These are phyloP conservation scores for Claviceps africana DNA, from an alignment of 2,329 filamentous ascomycete species.

Conservation along the genomic window DNA sequence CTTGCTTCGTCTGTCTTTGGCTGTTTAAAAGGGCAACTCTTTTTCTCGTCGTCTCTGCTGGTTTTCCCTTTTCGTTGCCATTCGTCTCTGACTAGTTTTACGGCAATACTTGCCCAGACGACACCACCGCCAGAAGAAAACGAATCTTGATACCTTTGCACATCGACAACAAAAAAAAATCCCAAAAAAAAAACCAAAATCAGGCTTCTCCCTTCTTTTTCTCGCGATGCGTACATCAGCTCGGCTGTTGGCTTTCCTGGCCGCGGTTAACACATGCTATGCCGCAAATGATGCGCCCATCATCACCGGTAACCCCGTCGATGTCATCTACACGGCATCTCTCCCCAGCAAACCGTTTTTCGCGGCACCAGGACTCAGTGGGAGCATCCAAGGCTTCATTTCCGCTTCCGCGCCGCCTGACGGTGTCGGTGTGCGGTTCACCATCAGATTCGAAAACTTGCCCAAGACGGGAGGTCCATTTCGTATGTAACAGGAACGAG, in stretches of 20 bases:
- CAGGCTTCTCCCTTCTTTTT: background rate
- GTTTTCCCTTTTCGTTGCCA: no score
- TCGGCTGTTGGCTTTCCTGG: background rate
- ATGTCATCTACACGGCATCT: conserved; percentile 38
- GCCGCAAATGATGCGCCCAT: conserved; percentile 31
- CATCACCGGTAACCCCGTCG: conserved; percentile 39
- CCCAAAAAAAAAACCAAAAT: background rate
- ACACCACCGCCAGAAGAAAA: no score
- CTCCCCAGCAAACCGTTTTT: conserved; percentile 41
- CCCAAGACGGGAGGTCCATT: conserved; percentile 46
- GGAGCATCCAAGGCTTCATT: conserved; percentile 35
- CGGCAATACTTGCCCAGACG: no score
- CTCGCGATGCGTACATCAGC: background rate
- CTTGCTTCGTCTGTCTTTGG: no score
- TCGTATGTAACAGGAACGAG: conserved; percentile 28
- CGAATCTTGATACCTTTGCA: no score
- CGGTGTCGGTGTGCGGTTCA: conserved; percentile 42
- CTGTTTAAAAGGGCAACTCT: no score
- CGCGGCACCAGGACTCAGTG: conserved; percentile 29
- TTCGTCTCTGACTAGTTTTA: no score
- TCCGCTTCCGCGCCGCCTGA: conserved; percentile 30
- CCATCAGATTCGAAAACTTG: conserved; percentile 43
- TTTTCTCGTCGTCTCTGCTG: no score
- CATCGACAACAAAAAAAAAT: no score
- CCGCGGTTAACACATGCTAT: background rate